Evolutionary conservation across 2,329 filamentous ascomycete genomes (phyloP), one percentile per base, ranked within the genome.

Genomic region (Lanzia echinophila): DNA sequence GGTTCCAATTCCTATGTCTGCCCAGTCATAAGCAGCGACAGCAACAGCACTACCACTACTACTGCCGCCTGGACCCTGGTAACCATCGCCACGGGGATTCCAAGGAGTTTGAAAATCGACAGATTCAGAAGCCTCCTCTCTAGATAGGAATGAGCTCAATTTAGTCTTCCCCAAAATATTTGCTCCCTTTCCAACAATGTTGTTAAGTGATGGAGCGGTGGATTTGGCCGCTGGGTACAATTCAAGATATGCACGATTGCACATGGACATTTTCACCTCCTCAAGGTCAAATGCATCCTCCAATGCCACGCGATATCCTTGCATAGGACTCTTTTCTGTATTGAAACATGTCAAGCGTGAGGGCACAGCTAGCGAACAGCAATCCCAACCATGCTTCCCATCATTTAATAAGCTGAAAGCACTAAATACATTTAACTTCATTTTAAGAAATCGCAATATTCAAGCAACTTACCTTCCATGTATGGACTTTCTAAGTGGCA

Each of bases 41-140:
- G 28, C 52, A 7, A 24, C 52, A 31, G 32, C 52, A 20, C 52
- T 54, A 11, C 52, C 52, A 41, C 8, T n/a, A 24, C 52, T 54
- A 17, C 52, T 54, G 6, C 38, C 28, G 2, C 10, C 19, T 10
- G 52, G 24, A 19, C 3, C 5, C 15, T 45, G 52, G 38, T 54
- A 50, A 6, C 52, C 45, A 32, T 54, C 52, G 11, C 33, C 52
- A 17, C 52, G 24, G 3, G 52, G 52, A 46, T 54, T 54, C 38
- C 38, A 54, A 8, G 52, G 28, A 3, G 38, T n/a, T 32, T 54
- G 39, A 20, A 38, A 54, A 33, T 54, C 52, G 31, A 50, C 22
- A n/a, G 17, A 45, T 28, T 50, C 38, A 3, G 11, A 33, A 22
- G 52, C 31, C 4, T 36, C 46, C 20, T 39, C 39, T 17, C 20